Evolutionary conservation across 2,329 filamentous ascomycete genomes (phyloP).

Genomic region (Elsinoe australis): DNA sequence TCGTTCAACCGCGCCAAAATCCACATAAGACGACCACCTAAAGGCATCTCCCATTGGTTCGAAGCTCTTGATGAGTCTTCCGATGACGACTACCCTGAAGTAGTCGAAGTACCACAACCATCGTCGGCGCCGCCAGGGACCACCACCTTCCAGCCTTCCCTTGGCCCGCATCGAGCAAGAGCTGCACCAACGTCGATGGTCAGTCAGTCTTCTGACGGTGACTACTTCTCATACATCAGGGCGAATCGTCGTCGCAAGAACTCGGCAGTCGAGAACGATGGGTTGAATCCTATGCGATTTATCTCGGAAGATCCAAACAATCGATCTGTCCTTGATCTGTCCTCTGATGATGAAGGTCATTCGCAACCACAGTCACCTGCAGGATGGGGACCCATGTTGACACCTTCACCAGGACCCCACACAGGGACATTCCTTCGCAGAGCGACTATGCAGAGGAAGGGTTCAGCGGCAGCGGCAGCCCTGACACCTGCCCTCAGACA

Average conservation of each 20-base stretch:
- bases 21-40: constrained; percentile 41
- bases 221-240: constrained; percentile 19
- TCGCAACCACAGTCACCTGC: constrained; percentile 17
- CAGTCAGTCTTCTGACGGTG: constrained; percentile 17
- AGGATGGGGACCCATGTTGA: constrained; percentile 18
- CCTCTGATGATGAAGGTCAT: constrained; percentile 29
- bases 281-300: background rate
- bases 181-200: constrained; percentile 20
- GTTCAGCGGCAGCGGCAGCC: constrained; percentile 6
- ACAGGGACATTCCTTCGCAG: constrained; percentile 13
- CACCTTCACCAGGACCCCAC: constrained; percentile 6
- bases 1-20: constrained; percentile 41
- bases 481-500: constrained; percentile 16
- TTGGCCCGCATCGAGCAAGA: constrained; percentile 20
- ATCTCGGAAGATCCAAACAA: constrained; percentile 8
- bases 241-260: constrained; percentile 15
- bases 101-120: constrained; percentile 15
- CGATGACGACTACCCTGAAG: constrained; percentile 20
- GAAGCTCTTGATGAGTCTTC: constrained; percentile 35
- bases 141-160: constrained; percentile 19
- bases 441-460: constrained; percentile 16
- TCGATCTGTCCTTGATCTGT: constrained; percentile 19
- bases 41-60: constrained; percentile 46
- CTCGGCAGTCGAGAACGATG: constrained; percentile 15
- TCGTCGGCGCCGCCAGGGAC: constrained; percentile 15